Conservation (phyloP, 805 yeast species). For the Ogataea nitratoaversa region DNA sequence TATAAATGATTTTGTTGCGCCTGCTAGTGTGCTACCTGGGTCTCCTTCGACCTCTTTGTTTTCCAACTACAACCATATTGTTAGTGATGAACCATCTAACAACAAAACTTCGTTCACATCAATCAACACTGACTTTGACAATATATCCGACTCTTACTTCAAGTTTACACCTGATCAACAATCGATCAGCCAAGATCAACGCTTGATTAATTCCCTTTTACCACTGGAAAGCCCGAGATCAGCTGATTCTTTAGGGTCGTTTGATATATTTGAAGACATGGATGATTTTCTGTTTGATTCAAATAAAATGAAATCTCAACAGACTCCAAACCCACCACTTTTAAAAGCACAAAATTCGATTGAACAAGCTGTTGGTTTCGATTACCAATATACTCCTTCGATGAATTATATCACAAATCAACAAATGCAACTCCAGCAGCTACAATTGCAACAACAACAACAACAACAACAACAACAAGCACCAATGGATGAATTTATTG, state of each 20-base stretch:
- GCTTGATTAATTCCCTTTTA: neutral
- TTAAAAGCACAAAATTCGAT: neutral
- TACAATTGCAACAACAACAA: too few species aligned
- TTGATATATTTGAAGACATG: constrained; percentile 14
- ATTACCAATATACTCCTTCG: constrained; percentile 15
- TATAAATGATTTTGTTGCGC: neutral
- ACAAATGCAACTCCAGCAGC: constrained; percentile 3
- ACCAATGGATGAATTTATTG: neutral
- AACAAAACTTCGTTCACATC: neutral
- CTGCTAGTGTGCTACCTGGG: neutral
- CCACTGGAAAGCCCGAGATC: neutral
- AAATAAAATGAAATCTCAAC: neutral
- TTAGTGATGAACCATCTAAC: neutral
- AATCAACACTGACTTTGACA: neutral
- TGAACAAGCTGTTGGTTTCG: constrained; percentile 1
- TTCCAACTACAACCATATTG: neutral
- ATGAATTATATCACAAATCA: constrained; percentile 14
- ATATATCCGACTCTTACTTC: neutral
- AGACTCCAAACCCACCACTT: neutral
- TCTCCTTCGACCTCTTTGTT: neutral
- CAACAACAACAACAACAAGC: neutral
- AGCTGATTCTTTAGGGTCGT: constrained; percentile 3
- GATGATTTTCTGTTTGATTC: constrained; percentile 8
- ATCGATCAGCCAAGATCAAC: neutral
- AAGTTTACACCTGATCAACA: neutral